A percentile compares a stretch with the other conserved stretches of the same genome.
Evolutionary conservation across 139 green algal genomes (phyloP).

Genomic region (Coccomyxa sp.): DNA sequence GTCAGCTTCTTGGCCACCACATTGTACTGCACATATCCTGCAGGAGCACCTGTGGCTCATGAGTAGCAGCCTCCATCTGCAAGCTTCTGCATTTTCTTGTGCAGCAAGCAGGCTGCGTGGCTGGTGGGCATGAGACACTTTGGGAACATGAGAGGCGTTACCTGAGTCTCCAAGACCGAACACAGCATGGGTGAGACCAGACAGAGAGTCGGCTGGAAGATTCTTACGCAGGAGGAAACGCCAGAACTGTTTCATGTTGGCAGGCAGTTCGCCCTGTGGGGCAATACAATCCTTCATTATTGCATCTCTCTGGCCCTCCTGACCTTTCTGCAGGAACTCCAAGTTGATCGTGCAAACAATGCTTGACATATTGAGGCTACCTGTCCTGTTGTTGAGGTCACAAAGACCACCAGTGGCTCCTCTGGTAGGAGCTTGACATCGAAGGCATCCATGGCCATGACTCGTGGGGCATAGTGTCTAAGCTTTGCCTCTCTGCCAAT

Average conservation of each 20-base stretch:
- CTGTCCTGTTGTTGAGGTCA: slow-evolving; percentile 83
- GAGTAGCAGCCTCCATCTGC: neutral
- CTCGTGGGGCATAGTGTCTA: slow-evolving; percentile 33
- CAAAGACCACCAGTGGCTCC: slow-evolving; percentile 62
- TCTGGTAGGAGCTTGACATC: slow-evolving; percentile 47
- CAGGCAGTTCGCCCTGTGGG: slow-evolving; percentile 76
- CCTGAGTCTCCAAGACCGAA: slow-evolving; percentile 94
- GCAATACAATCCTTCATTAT: neutral
- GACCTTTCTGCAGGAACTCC: no score
- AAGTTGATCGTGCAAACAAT: no score
- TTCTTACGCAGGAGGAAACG: slow-evolving; percentile 80
- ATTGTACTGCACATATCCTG: slow-evolving; percentile 90
- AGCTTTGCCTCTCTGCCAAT: slow-evolving; percentile 64
- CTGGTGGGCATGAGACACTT: neutral
- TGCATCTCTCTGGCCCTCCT: no score
- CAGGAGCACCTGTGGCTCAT: neutral
- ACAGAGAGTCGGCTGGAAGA: slow-evolving; percentile 66
- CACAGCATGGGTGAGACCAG: slow-evolving; percentile 52
- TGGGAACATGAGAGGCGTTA: neutral
- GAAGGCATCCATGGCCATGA: slow-evolving; percentile 75
- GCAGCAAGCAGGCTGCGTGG: neutral
- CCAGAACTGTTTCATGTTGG: slow-evolving; percentile 90
- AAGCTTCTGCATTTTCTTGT: neutral
- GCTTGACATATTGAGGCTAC: slow-evolving; percentile 6
- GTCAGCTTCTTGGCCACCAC: slow-evolving; percentile 87